Evolutionary conservation across 2,329 filamentous ascomycete genomes (phyloP), one percentile per base, ranked within the genome.

Genomic region (Pseudogymnoascus pannorum): DNA sequence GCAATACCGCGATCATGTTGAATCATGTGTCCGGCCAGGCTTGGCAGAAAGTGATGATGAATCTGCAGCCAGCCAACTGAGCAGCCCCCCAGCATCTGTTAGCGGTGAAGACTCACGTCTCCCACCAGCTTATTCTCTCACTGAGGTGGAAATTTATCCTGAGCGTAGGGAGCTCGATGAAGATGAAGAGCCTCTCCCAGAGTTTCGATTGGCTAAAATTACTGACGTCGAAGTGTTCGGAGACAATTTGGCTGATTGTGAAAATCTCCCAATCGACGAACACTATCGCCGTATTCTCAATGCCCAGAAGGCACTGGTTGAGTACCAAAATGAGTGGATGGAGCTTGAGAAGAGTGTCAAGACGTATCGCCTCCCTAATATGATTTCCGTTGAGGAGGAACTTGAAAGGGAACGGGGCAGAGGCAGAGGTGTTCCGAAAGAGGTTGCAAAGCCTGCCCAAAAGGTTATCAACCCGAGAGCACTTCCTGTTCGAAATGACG

Each of bases 271-370:
- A 0, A 72, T 72, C 4, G 78, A 82, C 14, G 70, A 85, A 6
- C 79, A 76, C 36, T 40, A 38, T 16, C 71, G 74, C 29, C 70
- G 76, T 6, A 66, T 82, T 4, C 75, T 78, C 8, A 75, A 77
- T 26, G 72, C 78, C 59, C 79, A 78, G 62, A 66, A 76, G 22
- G 75, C 76, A 2, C 67, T 86, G 58, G 70, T 74, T n/a, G 73
- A 78, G 18, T 84, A 79, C 76, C 80, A 86, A 65, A 69, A 75
- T 1, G 83, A 86, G 67, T 85, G 77, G 72, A 75, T 74, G n/a
- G 72, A 76, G 1, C 71, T 82, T 2, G 77, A 77, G 33, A 78
- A 77, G 61, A 70, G 80, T 11, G 78, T 82, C 1, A 42, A 42
- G 33, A 29, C 26, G 14, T 31, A 51, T 36, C 58, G 38, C 14